These are phyloP conservation scores for Candida neerlandica DNA, from an alignment of 1,139 yeast species.

Conservation along the genomic window DNA sequence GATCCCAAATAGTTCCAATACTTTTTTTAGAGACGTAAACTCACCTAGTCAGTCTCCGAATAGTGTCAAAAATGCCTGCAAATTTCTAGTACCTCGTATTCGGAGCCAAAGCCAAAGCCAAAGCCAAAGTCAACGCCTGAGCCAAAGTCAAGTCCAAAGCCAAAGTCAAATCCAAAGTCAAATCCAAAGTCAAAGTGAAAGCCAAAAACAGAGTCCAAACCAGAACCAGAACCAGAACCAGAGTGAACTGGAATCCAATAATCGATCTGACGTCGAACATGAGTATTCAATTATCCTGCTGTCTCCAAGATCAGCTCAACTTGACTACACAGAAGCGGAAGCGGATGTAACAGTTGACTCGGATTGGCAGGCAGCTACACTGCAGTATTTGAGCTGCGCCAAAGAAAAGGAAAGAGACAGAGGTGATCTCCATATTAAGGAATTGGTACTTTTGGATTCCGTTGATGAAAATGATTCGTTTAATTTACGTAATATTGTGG, in stretches of 20 bases:
- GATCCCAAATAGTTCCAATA: neutral
- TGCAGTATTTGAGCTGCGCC: neutral
- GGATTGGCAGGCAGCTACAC: neutral
- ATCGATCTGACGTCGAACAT: too few relatives aligned
- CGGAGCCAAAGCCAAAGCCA: neutral
- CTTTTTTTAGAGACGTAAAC: neutral
- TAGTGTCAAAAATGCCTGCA: neutral
- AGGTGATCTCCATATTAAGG: neutral
- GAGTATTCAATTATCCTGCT: too few relatives aligned
- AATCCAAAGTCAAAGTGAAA: too few relatives aligned
- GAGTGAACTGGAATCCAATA: too few relatives aligned
- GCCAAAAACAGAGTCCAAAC: too few relatives aligned
- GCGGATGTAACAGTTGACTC: neutral
- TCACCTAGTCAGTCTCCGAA: neutral
- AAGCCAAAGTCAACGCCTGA: neutral
- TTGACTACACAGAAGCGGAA: too few relatives aligned
- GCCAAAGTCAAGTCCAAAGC: neutral
- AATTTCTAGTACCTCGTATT: neutral
- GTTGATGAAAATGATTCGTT: neutral
- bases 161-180: too few relatives aligned
- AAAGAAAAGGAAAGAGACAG: neutral
- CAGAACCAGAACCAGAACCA: too few relatives aligned
- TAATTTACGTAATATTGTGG: constrained; percentile 15
- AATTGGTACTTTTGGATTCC: neutral
- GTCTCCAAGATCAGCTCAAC: too few relatives aligned